Conservation (phyloP, 441 rosid genomes). For the Monsonia emarginata region DNA sequence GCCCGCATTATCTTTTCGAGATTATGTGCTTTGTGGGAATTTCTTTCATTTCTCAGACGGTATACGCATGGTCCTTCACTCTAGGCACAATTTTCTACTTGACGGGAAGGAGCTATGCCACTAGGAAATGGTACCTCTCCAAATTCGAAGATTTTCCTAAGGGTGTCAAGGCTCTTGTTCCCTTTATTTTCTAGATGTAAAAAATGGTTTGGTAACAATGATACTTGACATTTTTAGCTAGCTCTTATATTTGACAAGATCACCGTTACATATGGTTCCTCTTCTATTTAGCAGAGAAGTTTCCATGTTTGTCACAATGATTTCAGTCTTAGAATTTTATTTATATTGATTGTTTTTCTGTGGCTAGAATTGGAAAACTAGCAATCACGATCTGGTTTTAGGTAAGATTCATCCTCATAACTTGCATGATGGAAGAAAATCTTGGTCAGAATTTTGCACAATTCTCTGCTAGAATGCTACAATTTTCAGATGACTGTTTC, state of each 20-base stretch:
- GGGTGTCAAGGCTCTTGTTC: conserved; percentile 43
- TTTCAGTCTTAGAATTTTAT: too few species aligned
- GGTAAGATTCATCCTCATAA: background rate
- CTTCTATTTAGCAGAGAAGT: background rate
- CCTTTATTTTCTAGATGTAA: conserved; percentile 40
- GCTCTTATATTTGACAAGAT: background rate
- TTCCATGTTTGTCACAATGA: too few species aligned
- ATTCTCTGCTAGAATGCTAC: too few species aligned
- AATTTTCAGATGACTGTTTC: too few species aligned
- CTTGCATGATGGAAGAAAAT: background rate
- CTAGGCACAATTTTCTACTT: conserved; percentile 37
- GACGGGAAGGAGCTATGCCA: conserved; percentile 46
- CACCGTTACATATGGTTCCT: too few species aligned
- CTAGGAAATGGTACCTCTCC: conserved; percentile 58
- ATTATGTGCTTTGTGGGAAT: conserved; percentile 46
- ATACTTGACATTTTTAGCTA: background rate
- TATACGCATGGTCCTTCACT: conserved; percentile 27
- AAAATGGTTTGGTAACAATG: background rate
- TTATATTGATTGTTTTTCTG: background rate
- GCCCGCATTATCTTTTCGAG: conserved; percentile 76
- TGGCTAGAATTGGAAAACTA: background rate
- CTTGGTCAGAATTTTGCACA: too few species aligned
- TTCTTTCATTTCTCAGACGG: conserved; percentile 46
- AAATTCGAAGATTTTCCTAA: conserved; percentile 55
- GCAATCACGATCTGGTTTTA: background rate